Conservation (phyloP, 75 land plant genomes). For the Selaginella tamariscina region DNA sequence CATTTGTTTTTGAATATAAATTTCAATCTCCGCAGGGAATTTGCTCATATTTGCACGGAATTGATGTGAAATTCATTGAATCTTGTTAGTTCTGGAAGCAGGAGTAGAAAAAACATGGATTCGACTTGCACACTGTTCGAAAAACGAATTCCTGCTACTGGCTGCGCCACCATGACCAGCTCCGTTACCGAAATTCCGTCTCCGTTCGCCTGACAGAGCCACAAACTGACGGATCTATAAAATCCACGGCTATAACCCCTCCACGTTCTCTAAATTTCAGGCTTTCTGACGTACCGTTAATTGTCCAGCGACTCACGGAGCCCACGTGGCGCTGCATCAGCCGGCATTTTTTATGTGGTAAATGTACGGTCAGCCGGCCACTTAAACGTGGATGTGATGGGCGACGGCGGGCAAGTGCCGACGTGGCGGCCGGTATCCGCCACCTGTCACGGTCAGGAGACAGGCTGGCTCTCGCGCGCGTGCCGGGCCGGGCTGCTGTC, state of each 20-base stretch:
- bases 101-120: not conserved
- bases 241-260: not conserved
- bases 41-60: not conserved
- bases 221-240: not conserved
- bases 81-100: not conserved
- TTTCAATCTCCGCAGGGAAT: not conserved
- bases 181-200: too few relatives aligned
- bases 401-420: not conserved
- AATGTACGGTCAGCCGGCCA: too few relatives aligned
- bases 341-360: too few relatives aligned
- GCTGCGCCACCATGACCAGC: too few relatives aligned
- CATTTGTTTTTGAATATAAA: too few relatives aligned
- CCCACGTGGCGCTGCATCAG: not conserved
- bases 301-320: too few relatives aligned
- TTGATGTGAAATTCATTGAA: too few relatives aligned
- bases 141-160: not conserved
- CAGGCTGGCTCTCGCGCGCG: not conserved
- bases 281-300: too few relatives aligned
- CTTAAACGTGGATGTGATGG: not conserved
- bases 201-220: not conserved
- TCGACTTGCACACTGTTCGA: not conserved
- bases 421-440: slow-evolving; percentile 2
- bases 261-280: too few relatives aligned
- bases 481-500: not conserved
- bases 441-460: too few relatives aligned